Conservation (phyloP, 306 rosid genomes). For the Vigna nakashimae region DNA sequence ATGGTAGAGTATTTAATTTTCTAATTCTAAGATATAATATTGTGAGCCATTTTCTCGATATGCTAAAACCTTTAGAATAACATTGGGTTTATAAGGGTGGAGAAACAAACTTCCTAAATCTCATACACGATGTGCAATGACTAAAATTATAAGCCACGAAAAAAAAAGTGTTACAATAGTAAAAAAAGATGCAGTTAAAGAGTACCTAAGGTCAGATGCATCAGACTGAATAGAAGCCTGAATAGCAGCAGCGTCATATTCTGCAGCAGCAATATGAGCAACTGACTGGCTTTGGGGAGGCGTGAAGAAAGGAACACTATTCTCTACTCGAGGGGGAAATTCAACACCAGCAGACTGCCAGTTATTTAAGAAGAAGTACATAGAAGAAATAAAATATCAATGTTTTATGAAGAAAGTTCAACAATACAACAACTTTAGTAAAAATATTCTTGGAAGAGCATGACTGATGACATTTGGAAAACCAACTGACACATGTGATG, state of each 20-base stretch:
- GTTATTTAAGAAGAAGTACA: slow-evolving; percentile 24
- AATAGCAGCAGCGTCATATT: slow-evolving; percentile 68
- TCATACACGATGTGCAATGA: slow-evolving; percentile 7
- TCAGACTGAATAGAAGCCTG: slow-evolving; percentile 93
- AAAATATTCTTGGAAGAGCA: neutral
- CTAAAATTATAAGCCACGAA: slow-evolving; percentile 1
- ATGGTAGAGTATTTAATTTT: neutral
- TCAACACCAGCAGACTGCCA: slow-evolving; percentile 88
- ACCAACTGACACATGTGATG: neutral
- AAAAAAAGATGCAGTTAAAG: slow-evolving; percentile 19
- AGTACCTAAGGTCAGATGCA: slow-evolving; percentile 86
- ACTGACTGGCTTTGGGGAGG: slow-evolving; percentile 92
- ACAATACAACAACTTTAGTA: neutral
- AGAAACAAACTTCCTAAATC: neutral
- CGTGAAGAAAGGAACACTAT: slow-evolving; percentile 87
- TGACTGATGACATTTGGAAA: neutral
- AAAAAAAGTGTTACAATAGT: slow-evolving; percentile 30
- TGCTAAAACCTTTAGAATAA: neutral
- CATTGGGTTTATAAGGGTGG: neutral
- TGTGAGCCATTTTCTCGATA: neutral
- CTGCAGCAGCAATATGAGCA: slow-evolving; percentile 48
- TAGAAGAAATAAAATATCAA: neutral
- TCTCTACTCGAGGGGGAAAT: slow-evolving; percentile 85
- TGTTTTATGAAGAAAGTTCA: neutral
- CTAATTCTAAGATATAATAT: neutral